Percentiles rank a stretch among this genome's conserved stretches.
Conservation (phyloP, 2,329 filamentous ascomycete species). For the Monilinia fructicola region DNA sequence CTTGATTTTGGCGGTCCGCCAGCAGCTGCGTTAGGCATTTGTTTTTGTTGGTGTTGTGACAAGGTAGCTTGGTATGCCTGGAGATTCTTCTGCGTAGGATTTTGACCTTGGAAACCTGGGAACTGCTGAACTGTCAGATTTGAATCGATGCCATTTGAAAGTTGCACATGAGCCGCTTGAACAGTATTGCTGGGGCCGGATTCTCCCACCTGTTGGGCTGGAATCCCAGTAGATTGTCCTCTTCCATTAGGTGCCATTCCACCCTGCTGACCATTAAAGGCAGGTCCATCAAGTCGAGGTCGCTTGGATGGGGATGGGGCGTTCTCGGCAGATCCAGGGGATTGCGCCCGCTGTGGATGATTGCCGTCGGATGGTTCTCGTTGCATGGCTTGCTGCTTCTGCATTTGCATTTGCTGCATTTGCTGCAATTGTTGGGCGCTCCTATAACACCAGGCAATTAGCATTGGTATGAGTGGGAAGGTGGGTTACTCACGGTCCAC, state of each 20-base stretch:
- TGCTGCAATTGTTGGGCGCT: constrained; percentile 61
- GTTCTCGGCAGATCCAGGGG: constrained; percentile 80
- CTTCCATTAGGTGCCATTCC: constrained; percentile 64
- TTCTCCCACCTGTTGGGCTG: constrained; percentile 61
- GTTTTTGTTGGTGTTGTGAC: constrained; percentile 67
- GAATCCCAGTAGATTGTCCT: constrained; percentile 65
- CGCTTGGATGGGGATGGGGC: constrained; percentile 91
- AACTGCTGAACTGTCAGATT: constrained; percentile 76
- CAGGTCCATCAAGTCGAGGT: constrained; percentile 72
- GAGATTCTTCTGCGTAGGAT: constrained; percentile 60
- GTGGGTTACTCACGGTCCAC: constrained; percentile 59
- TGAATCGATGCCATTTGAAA: constrained; percentile 72
- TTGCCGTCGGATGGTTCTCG: constrained; percentile 83
- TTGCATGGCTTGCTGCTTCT: constrained; percentile 80
- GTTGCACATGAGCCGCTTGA: constrained; percentile 60
- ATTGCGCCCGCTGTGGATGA: constrained; percentile 66
- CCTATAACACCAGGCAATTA: background rate
- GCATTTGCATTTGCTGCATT: constrained; percentile 68
- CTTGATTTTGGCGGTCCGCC: constrained; percentile 71
- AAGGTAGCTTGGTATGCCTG: constrained; percentile 84
- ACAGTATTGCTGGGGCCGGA: constrained; percentile 48
- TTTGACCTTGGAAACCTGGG: constrained; percentile 52
- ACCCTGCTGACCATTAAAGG: constrained; percentile 63
- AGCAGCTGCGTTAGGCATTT: constrained; percentile 81
- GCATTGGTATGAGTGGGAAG: background rate